Conservation (phyloP, 1,139 yeast species). For the Suhomyces maxii region DNA sequence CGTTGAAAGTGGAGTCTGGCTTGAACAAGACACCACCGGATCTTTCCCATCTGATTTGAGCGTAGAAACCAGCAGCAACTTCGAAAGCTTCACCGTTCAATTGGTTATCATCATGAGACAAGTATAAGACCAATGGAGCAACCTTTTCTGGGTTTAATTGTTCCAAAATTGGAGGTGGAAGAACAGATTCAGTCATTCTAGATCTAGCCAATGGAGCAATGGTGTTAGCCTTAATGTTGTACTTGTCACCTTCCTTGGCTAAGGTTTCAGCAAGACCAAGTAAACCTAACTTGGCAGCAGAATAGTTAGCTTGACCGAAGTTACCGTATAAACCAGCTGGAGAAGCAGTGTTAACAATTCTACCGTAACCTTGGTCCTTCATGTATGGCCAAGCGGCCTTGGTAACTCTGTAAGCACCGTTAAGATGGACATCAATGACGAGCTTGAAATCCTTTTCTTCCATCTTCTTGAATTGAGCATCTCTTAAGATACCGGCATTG, state of each 20-base stretch:
- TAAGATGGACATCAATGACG: conserved; percentile 83
- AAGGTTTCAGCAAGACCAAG: conserved; percentile 92
- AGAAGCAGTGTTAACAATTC: conserved; percentile 88
- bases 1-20: conserved; percentile 75
- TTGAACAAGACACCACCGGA: conserved; percentile 82
- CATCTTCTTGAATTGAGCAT: conserved; percentile 79
- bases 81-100: conserved; percentile 77
- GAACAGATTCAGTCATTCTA: conserved; percentile 89
- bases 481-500: conserved; percentile 93
- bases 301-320: conserved; percentile 95
- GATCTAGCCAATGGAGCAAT: conserved; percentile 96
- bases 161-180: conserved; percentile 83
- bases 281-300: conserved; percentile 89
- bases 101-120: conserved; percentile 66
- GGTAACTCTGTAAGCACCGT: conserved; percentile 84
- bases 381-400: conserved; percentile 93
- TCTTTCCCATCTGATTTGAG: conserved; percentile 95
- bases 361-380: conserved; percentile 80
- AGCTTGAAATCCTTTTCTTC: conserved; percentile 73
- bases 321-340: conserved; percentile 97
- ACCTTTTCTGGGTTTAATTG: conserved; percentile 83
- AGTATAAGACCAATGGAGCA: conserved; percentile 83
- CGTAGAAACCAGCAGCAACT: conserved; percentile 92
- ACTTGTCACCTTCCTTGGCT: conserved; percentile 88
- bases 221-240: conserved; percentile 80